Percentiles rank a stretch among this genome's conserved stretches.
phyloP scores from a whole-genome alignment of 768 basidiomycete genomes.

The Cantharellus anzutake region DNA sequence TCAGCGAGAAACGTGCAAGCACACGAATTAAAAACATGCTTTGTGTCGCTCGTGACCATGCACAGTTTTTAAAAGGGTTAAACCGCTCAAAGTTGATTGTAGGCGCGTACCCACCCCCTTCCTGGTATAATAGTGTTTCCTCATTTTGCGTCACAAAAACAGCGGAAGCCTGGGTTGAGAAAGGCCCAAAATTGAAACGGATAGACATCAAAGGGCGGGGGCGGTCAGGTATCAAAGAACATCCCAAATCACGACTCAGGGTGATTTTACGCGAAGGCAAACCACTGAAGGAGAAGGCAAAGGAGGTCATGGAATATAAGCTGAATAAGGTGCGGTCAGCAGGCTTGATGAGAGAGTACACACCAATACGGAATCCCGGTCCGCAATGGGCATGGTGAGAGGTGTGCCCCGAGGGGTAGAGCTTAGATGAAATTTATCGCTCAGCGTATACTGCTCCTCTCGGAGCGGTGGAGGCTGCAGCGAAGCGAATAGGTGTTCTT shows the following conservation, averaged over 20 bases:
- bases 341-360: conserved; percentile 58
- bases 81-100: conserved; percentile 56
- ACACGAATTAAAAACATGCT: conserved; percentile 77
- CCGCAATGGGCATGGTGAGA: conserved; percentile 59
- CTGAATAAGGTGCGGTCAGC: conserved; percentile 66
- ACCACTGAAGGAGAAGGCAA: conserved; percentile 47
- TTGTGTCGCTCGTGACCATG: conserved; percentile 71
- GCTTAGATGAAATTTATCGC: too few relatives aligned
- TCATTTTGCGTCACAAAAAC: not conserved
- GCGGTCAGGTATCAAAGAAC: conserved; percentile 54
- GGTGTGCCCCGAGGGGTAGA: not conserved
- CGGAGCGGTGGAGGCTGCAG: too few relatives aligned
- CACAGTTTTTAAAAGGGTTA: conserved; percentile 56
- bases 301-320: conserved; percentile 42
- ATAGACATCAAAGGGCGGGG: conserved; percentile 74
- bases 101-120: conserved; percentile 31
- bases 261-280: conserved; percentile 69
- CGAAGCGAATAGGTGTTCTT: too few relatives aligned
- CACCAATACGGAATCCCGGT: conserved; percentile 53
- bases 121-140: not conserved
- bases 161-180: conserved; percentile 93
- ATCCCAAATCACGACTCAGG: conserved; percentile 53
- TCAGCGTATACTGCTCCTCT: too few relatives aligned
- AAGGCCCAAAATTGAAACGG: conserved; percentile 47
- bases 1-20: conserved; percentile 83